Conservation (phyloP, 1,284 basidiomycete species). For the Sphaerobolus stellatus region DNA sequence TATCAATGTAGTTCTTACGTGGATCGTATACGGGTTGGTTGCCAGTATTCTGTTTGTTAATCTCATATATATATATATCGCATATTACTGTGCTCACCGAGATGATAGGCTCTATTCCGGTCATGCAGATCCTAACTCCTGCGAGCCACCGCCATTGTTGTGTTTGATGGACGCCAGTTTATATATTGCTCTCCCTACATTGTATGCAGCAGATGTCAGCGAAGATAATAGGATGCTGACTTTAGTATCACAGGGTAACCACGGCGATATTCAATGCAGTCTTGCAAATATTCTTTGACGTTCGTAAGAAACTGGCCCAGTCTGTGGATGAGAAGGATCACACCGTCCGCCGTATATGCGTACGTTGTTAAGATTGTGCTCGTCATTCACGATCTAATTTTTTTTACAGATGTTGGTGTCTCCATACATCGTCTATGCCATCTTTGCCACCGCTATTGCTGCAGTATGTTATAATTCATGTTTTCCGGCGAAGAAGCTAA, state of each 20-base stretch:
- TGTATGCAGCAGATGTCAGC: constrained; percentile 33
- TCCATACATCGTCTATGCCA: constrained; percentile 42
- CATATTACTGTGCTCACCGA: not conserved
- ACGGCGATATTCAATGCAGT: not conserved
- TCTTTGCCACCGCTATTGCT: constrained; percentile 39
- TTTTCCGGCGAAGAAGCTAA: not conserved
- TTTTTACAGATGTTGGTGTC: constrained; percentile 37
- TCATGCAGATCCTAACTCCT: constrained; percentile 39
- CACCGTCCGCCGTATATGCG: not conserved
- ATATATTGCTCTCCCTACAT: constrained; percentile 47
- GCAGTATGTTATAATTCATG: constrained; percentile 25
- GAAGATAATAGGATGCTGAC: not conserved
- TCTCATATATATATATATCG: constrained; percentile 1
- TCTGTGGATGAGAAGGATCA: constrained; percentile 1
- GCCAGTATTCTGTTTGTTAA: constrained; percentile 15
- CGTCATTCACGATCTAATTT: not conserved
- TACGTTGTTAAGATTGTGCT: not conserved
- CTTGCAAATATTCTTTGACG: constrained; percentile 4
- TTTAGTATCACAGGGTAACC: not conserved
- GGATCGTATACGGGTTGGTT: constrained; percentile 44
- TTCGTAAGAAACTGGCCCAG: not conserved
- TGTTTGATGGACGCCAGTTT: constrained; percentile 49
- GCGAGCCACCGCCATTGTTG: constrained; percentile 42
- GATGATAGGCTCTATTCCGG: constrained; percentile 41
- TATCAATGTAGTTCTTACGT: constrained; percentile 43